Conservation (phyloP, 306 rosid genomes). For the Parietaria judaica region DNA sequence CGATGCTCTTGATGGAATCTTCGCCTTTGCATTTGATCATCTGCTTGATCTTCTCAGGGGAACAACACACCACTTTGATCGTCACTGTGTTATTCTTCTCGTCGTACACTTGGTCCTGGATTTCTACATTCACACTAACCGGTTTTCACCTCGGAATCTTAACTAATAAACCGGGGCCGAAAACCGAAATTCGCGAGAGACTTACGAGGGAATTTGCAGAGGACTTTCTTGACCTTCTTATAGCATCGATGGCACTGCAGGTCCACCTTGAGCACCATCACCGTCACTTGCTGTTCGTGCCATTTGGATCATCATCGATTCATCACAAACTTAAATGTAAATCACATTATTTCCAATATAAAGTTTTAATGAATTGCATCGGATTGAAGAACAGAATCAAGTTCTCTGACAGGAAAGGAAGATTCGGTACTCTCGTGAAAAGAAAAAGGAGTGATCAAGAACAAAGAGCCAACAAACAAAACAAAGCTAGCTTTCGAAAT, state of each 20-base stretch:
- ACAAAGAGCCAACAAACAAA: constrained; percentile 5
- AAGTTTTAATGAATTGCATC: no score
- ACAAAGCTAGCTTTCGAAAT: neutral
- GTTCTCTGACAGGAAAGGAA: constrained; percentile 11
- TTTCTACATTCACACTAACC: constrained; percentile 44
- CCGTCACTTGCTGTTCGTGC: constrained; percentile 25
- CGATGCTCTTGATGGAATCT: constrained; percentile 49
- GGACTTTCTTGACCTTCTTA: constrained; percentile 74
- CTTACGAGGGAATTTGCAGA: constrained; percentile 69
- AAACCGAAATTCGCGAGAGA: constrained; percentile 8
- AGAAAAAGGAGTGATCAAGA: neutral
- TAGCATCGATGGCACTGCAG: constrained; percentile 61
- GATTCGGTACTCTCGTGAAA: neutral
- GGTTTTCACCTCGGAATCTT: constrained; percentile 6
- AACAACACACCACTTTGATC: constrained; percentile 70
- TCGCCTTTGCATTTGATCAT: constrained; percentile 57
- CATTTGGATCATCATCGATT: neutral
- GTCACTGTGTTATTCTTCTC: constrained; percentile 49
- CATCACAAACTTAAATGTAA: neutral
- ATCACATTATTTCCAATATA: neutral
- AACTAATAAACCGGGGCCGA: no score
- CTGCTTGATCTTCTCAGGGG: constrained; percentile 64
- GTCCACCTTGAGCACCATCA: constrained; percentile 68
- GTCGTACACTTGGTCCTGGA: constrained; percentile 56
- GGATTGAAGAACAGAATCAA: neutral